Evolutionary conservation across 2,329 filamentous ascomycete genomes (phyloP).

Genomic region (Aspergillus pseudoglaucus): DNA sequence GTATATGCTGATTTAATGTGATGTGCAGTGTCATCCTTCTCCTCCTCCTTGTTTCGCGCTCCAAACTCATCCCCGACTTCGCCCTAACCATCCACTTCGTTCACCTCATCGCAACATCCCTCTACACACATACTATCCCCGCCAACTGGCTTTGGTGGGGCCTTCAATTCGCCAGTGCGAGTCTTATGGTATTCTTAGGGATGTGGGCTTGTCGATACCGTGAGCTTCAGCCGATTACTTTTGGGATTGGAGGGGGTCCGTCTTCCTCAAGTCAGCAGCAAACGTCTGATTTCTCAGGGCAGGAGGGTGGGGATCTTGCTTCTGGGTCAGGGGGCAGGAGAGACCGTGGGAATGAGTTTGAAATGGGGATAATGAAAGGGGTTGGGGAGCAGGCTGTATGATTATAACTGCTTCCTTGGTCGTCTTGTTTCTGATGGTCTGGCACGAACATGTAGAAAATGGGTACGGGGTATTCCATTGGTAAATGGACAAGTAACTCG

Average conservation of each 20-base stretch:
- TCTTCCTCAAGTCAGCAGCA: conserved; percentile 8
- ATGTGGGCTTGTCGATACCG: conserved; percentile 90
- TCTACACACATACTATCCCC: conserved; percentile 74
- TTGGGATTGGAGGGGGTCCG: conserved; percentile 42
- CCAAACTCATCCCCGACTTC: conserved; percentile 93
- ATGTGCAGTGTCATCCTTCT: conserved; percentile 68
- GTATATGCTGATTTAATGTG: conserved; percentile 1
- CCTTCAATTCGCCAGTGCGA: conserved; percentile 55
- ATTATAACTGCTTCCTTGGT: conserved; percentile 1
- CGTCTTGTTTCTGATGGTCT: neutral
- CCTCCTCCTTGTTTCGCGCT: conserved; percentile 74
- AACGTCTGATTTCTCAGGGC: conserved; percentile 3
- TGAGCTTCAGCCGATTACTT: conserved; percentile 81
- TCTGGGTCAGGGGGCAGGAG: conserved; percentile 26
- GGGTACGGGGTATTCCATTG: too few species aligned
- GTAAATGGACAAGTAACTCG: too few species aligned
- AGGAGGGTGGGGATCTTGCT: conserved; percentile 11
- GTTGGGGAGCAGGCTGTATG: conserved; percentile 25
- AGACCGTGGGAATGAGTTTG: conserved; percentile 26
- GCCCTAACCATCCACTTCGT: conserved; percentile 80
- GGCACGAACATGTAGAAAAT: too few species aligned
- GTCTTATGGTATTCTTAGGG: conserved; percentile 63
- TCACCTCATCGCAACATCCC: conserved; percentile 67
- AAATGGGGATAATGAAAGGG: conserved; percentile 29
- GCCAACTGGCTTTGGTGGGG: conserved; percentile 82